Percentiles rank a stretch among this genome's conserved stretches.
These are phyloP conservation scores for Aspergillus sp. DNA, from an alignment of 2,329 filamentous ascomycete species.

Conservation along the genomic window DNA sequence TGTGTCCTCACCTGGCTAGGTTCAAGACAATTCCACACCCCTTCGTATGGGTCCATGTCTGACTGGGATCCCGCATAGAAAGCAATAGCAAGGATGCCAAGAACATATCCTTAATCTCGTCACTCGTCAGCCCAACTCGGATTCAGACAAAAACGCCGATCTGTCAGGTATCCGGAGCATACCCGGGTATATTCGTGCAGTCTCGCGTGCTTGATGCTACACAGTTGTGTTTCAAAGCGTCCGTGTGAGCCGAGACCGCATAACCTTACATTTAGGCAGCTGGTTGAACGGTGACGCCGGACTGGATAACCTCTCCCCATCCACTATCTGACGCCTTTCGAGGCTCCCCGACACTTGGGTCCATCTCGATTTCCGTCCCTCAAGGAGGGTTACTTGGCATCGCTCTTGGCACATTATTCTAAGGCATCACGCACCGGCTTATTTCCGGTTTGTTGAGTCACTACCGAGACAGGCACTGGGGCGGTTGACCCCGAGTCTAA, in stretches of 20 bases:
- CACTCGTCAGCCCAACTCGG: constrained; percentile 11
- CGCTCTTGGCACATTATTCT: constrained; percentile 1
- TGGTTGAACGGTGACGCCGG: neutral
- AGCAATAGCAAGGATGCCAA: constrained; percentile 12
- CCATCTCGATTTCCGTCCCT: neutral
- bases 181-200: constrained; percentile 6
- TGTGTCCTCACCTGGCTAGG: constrained; percentile 1
- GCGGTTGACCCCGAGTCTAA: constrained; percentile 2
- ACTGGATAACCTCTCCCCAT: neutral
- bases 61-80: constrained; percentile 6
- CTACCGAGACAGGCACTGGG: neutral
- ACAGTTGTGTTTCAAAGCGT: constrained; percentile 15
- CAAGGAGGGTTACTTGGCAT: constrained; percentile 8
- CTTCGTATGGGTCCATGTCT: neutral
- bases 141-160: constrained; percentile 2
- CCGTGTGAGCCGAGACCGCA: neutral
- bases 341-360: neutral
- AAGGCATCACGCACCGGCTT: neutral
- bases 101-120: constrained; percentile 8
- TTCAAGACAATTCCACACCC: constrained; percentile 2
- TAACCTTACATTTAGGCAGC: neutral
- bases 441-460: neutral
- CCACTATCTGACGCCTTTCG: constrained; percentile 4
- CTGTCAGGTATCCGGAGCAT: constrained; percentile 13
- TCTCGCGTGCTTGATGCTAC: constrained; percentile 12